Evolutionary conservation across 768 basidiomycete genomes (phyloP).

Genomic region (Suillus lakei): DNA sequence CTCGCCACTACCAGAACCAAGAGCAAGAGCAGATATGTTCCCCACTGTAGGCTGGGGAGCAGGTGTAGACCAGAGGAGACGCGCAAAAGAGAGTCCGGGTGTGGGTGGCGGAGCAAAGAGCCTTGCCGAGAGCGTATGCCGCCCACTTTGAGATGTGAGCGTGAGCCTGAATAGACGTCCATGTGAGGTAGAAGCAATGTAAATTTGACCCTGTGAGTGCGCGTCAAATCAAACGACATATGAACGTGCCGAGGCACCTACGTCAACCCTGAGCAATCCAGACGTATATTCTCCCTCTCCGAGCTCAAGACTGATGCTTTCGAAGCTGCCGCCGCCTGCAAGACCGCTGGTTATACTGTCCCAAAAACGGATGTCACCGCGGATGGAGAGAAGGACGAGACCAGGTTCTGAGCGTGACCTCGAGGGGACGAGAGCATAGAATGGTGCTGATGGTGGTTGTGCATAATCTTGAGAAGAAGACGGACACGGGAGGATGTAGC

Average conservation of each 20-base stretch:
- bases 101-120: constrained; percentile 61
- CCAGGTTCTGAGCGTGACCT: constrained; percentile 74
- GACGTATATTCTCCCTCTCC: constrained; percentile 64
- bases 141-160: constrained; percentile 71
- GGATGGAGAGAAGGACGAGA: constrained; percentile 73
- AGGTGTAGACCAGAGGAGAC: constrained; percentile 48
- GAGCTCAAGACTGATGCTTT: constrained; percentile 48
- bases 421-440: constrained; percentile 64
- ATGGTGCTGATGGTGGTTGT: constrained; percentile 54
- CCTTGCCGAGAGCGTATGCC: constrained; percentile 61
- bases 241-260: constrained; percentile 39
- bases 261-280: constrained; percentile 67
- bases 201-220: constrained; percentile 58
- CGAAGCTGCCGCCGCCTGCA: constrained; percentile 73
- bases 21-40: constrained; percentile 67
- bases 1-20: constrained; percentile 38
- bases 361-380: constrained; percentile 85
- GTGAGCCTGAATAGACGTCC: constrained; percentile 69
- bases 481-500: constrained; percentile 83
- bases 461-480: constrained; percentile 41
- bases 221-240: constrained; percentile 14
- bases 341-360: constrained; percentile 84
- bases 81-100: constrained; percentile 47
- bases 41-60: constrained; percentile 52
- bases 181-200: constrained; percentile 67